Percentiles rank a stretch among this genome's conserved stretches.
phyloP scores from a whole-genome alignment of 1,284 basidiomycete species.

The Irpex sp. region DNA sequence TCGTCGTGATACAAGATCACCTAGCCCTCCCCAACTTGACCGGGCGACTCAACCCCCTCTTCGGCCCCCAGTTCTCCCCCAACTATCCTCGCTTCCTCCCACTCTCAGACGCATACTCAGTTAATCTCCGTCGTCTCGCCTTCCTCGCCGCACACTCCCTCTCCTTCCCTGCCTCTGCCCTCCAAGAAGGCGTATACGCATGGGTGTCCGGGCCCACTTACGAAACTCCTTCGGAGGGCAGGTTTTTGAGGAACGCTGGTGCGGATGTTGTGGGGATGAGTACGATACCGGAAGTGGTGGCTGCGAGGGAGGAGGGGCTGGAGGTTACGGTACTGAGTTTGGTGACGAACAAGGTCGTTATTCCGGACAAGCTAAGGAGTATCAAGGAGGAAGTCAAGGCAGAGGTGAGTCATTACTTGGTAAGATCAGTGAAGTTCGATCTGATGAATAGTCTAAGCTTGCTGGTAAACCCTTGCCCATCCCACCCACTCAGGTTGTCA shows the following conservation, averaged over 20 bases:
- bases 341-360: slow-evolving; percentile 81
- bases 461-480: slow-evolving; percentile 48
- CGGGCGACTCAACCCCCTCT: slow-evolving; percentile 69
- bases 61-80: slow-evolving; percentile 60
- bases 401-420: slow-evolving; percentile 47
- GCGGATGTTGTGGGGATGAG: slow-evolving; percentile 89
- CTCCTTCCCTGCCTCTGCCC: slow-evolving; percentile 25
- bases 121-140: slow-evolving; percentile 54
- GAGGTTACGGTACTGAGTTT: slow-evolving; percentile 75
- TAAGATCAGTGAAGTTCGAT: neutral
- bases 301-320: slow-evolving; percentile 71
- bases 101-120: slow-evolving; percentile 75
- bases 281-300: slow-evolving; percentile 87
- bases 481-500: slow-evolving; percentile 50
- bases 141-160: slow-evolving; percentile 70
- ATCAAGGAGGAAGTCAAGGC: slow-evolving; percentile 68
- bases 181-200: slow-evolving; percentile 71
- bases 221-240: slow-evolving; percentile 81
- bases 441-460: slow-evolving; percentile 39
- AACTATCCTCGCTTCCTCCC: slow-evolving; percentile 71
- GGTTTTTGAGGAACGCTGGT: slow-evolving; percentile 65
- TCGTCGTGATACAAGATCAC: slow-evolving; percentile 82
- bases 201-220: slow-evolving; percentile 87
- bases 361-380: slow-evolving; percentile 64
- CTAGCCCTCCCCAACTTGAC: slow-evolving; percentile 76